Evolutionary conservation across 1,139 yeast species (phyloP).

Genomic region (Debaryomyces udenii): DNA sequence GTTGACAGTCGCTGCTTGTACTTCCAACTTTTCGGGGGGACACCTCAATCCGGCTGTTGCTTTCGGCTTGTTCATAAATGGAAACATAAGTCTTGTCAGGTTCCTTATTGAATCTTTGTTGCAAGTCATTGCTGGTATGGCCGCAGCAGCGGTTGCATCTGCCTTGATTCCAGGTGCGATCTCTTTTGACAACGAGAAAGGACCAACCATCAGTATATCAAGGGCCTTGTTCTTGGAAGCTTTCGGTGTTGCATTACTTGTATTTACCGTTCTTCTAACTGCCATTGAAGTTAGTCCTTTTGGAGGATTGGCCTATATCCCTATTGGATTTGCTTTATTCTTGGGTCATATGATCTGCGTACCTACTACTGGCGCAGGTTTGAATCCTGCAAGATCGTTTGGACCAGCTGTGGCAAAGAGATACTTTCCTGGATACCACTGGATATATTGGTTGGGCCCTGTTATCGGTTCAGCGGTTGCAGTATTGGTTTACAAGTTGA

Average conservation of each 20-base stretch:
- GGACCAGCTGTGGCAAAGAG: conserved; percentile 80
- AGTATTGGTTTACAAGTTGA: conserved; percentile 2
- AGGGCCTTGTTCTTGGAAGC: conserved; percentile 85
- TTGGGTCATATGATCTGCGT: conserved; percentile 82
- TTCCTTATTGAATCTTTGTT: conserved; percentile 66
- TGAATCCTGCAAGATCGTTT: conserved; percentile 87
- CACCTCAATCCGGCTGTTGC: conserved; percentile 91
- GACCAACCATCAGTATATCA: conserved; percentile 65
- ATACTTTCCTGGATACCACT: conserved; percentile 79
- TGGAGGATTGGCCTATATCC: conserved; percentile 82
- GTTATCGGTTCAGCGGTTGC: conserved; percentile 70
- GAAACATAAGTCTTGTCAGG: conserved; percentile 75
- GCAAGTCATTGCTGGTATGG: conserved; percentile 85
- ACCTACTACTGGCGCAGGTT: conserved; percentile 88
- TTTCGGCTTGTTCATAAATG: conserved; percentile 65
- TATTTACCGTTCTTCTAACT: conserved; percentile 76
- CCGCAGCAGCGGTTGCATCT: conserved; percentile 88
- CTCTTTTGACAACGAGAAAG: conserved; percentile 73
- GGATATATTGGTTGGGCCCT: conserved; percentile 95
- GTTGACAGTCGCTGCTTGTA: conserved; percentile 72
- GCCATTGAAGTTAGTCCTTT: conserved; percentile 83
- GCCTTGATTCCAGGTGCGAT: conserved; percentile 87
- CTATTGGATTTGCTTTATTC: conserved; percentile 80
- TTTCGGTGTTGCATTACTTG: conserved; percentile 74
- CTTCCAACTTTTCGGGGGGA: conserved; percentile 86